Conservation (phyloP, 2,329 filamentous ascomycete genomes). For the Endoconidiophora laricicola region DNA sequence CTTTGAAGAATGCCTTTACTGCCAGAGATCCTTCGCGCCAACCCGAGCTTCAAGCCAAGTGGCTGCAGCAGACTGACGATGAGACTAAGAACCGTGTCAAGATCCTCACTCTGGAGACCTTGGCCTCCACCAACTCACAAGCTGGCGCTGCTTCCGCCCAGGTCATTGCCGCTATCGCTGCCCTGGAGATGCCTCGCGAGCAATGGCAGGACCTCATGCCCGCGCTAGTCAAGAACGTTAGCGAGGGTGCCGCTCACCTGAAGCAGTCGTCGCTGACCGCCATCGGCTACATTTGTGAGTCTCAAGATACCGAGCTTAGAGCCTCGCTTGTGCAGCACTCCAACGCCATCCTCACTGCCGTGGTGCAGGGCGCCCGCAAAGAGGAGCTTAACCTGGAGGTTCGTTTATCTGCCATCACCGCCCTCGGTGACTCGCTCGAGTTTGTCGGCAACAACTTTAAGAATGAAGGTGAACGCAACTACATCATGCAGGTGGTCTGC, state of each 20-base stretch:
- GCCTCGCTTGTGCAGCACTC: constrained; percentile 71
- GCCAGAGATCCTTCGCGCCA: constrained; percentile 78
- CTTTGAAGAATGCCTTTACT: constrained; percentile 95
- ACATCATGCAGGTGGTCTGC: constrained; percentile 99
- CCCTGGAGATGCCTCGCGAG: constrained; percentile 81
- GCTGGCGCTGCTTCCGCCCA: constrained; percentile 83
- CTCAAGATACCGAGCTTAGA: constrained; percentile 73
- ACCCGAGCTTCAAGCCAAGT: constrained; percentile 83
- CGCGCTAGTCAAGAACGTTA: constrained; percentile 80
- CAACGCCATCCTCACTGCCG: constrained; percentile 92
- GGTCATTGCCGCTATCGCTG: constrained; percentile 85
- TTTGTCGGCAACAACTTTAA: constrained; percentile 98
- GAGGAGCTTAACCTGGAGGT: constrained; percentile 88
- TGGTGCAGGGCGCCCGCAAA: constrained; percentile 92
- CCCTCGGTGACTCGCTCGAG: constrained; percentile 88
- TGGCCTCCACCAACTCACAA: constrained; percentile 61
- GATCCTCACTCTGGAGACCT: constrained; percentile 73
- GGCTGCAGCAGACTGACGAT: constrained; percentile 66
- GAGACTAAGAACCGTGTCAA: constrained; percentile 80
- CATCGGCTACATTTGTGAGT: constrained; percentile 98
- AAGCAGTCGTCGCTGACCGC: constrained; percentile 89
- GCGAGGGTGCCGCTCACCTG: constrained; percentile 66
- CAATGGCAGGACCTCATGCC: constrained; percentile 91
- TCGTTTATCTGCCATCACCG: constrained; percentile 79
- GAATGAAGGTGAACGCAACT: constrained; percentile 97